These are phyloP conservation scores for Phytopythium boreale DNA, from an alignment of 352 stramenopile species.

Conservation along the genomic window DNA sequence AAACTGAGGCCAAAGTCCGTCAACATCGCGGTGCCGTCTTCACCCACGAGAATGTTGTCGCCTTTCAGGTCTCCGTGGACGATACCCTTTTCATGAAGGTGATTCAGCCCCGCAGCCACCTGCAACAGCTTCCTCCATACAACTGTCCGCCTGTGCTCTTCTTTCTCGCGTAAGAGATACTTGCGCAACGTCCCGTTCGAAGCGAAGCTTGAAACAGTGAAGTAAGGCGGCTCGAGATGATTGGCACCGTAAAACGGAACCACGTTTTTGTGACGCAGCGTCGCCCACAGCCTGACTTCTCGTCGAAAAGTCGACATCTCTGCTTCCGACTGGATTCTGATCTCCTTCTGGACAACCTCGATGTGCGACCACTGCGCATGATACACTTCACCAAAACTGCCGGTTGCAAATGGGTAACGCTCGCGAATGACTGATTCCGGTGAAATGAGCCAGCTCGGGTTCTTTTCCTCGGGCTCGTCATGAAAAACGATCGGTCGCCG, in stretches of 20 bases:
- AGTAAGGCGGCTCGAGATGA: conserved; percentile 3
- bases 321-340: background rate
- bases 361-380: background rate
- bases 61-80: conserved; percentile 13
- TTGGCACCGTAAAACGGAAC: conserved; percentile 6
- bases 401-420: background rate
- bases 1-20: conserved; percentile 31
- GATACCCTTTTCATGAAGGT: conserved; percentile 4
- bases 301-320: background rate
- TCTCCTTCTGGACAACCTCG: conserved; percentile 2
- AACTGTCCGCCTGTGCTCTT: background rate
- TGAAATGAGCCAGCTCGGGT: conserved; percentile 9
- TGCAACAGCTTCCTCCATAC: conserved; percentile 6
- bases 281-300: conserved; percentile 3
- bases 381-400: conserved; percentile 2
- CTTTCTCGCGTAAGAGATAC: background rate
- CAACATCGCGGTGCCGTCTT: conserved; percentile 23
- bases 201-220: conserved; percentile 5
- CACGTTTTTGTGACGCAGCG: background rate
- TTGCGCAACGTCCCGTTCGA: background rate
- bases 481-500: background rate
- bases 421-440: background rate
- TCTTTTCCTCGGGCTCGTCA: conserved; percentile 4
- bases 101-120: background rate
- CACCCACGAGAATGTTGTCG: conserved; percentile 22